Evolutionary conservation across 2,329 filamentous ascomycete species (phyloP).

Genomic region (Sporothrix humicola): DNA sequence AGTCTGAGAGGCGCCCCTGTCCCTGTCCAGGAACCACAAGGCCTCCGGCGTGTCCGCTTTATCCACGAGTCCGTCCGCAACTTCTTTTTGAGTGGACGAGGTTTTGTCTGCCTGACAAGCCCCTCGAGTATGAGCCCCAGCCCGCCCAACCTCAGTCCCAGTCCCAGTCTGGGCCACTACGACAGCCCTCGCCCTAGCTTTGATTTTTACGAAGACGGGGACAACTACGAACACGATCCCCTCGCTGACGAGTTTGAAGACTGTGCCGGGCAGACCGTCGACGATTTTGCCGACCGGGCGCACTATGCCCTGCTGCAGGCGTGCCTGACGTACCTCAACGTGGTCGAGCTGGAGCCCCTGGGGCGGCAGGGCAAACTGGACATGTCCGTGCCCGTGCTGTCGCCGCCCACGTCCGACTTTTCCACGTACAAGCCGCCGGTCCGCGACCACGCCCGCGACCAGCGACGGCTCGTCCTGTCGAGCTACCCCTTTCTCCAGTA

Average conservation of each 20-base stretch:
- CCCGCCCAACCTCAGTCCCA: neutral
- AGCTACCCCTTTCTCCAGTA: slow-evolving; percentile 46
- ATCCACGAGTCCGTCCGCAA: slow-evolving; percentile 44
- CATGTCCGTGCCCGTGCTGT: neutral
- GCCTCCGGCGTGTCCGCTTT: slow-evolving; percentile 43
- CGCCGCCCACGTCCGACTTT: neutral
- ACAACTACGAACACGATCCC: neutral
- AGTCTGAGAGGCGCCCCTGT: neutral
- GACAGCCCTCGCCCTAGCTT: slow-evolving; percentile 1
- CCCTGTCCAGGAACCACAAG: slow-evolving; percentile 39
- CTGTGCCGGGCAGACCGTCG: slow-evolving; percentile 1
- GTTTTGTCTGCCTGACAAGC: slow-evolving; percentile 42
- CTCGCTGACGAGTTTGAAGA: too few relatives aligned
- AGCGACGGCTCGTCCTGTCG: slow-evolving; percentile 42
- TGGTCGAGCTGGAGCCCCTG: slow-evolving; percentile 44
- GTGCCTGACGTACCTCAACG: slow-evolving; percentile 45
- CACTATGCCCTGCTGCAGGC: slow-evolving; percentile 44
- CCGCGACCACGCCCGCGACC: slow-evolving; percentile 32
- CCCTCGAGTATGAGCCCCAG: neutral
- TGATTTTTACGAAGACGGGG: neutral
- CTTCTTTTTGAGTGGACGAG: slow-evolving; percentile 46
- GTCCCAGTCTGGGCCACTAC: neutral
- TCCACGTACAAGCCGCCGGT: neutral
- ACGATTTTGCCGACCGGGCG: slow-evolving; percentile 42
- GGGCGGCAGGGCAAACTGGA: slow-evolving; percentile 33